A percentile compares a stretch with the other conserved stretches of the same genome.
These are phyloP conservation scores for Rhodofomes roseus DNA, from an alignment of 1,284 basidiomycete species.

Conservation along the genomic window DNA sequence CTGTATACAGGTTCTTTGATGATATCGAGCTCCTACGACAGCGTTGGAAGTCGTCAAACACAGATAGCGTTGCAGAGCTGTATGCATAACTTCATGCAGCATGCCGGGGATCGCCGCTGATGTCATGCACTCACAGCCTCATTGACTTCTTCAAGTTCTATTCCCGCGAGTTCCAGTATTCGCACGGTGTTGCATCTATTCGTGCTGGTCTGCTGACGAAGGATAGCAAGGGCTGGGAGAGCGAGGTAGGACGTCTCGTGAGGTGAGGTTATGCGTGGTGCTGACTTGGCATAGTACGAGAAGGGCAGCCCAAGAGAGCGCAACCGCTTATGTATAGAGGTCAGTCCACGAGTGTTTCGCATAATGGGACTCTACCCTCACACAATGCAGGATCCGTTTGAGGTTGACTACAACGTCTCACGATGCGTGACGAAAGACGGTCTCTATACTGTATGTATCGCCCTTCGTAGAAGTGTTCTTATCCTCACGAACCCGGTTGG, in stretches of 20 bases:
- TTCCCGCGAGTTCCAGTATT: constrained; percentile 91
- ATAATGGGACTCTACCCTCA: background rate
- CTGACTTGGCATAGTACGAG: constrained; percentile 32
- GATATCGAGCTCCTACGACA: constrained; percentile 90
- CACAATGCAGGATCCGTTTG: constrained; percentile 83
- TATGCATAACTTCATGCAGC: constrained; percentile 38
- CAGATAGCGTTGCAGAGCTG: constrained; percentile 92
- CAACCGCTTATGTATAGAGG: constrained; percentile 93
- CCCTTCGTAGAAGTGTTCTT: background rate
- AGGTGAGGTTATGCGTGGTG: background rate
- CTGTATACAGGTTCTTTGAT: constrained; percentile 81
- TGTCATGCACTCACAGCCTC: constrained; percentile 45
- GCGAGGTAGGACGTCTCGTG: constrained; percentile 62
- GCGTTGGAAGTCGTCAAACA: constrained; percentile 92
- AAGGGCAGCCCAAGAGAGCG: constrained; percentile 79
- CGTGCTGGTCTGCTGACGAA: constrained; percentile 88
- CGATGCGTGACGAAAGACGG: constrained; percentile 97
- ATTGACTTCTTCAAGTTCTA: constrained; percentile 99
- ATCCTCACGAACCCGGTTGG: background rate
- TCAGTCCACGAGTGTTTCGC: constrained; percentile 31
- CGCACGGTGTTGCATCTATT: constrained; percentile 89
- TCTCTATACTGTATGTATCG: constrained; percentile 75
- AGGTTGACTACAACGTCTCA: constrained; percentile 92
- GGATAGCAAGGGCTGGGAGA: constrained; percentile 90
- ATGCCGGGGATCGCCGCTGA: background rate